These are phyloP conservation scores for Phytophthora colocasiae DNA, from an alignment of 352 stramenopile species.

Conservation along the genomic window DNA sequence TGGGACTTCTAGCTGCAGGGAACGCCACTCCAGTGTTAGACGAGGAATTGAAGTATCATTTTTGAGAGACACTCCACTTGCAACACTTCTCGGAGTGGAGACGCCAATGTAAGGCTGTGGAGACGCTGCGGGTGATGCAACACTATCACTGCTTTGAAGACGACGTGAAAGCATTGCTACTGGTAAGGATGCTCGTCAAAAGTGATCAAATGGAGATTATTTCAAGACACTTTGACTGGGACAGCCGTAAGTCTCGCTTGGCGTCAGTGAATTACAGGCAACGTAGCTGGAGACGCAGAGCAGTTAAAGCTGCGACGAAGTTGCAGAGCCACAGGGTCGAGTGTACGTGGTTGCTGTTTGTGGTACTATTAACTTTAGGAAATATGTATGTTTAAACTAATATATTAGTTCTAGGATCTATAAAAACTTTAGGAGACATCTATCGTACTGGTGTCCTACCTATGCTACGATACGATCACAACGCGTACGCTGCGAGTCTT, in stretches of 20 bases:
- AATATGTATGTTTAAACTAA: no score
- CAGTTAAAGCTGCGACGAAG: no score
- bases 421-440: background rate
- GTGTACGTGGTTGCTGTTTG: no score
- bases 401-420: no score
- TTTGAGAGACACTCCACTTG: conserved; percentile 11
- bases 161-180: conserved; percentile 5
- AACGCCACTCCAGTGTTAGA: conserved; percentile 47
- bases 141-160: conserved; percentile 2
- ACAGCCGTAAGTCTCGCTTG: no score
- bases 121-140: background rate
- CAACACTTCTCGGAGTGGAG: background rate
- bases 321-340: no score
- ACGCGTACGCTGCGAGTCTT: no score
- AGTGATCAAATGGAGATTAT: conserved; percentile 8
- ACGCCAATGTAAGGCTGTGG: conserved; percentile 15
- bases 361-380: no score
- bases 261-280: no score
- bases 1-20: conserved; percentile 38
- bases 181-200: conserved; percentile 14
- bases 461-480: no score
- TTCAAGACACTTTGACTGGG: conserved; percentile 1
- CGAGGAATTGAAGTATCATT: conserved; percentile 15
- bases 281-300: no score
- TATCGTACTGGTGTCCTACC: no score